Conservation (phyloP, 371 early-diverging fungal species). For the Apophysomyces trapeziformis region DNA sequence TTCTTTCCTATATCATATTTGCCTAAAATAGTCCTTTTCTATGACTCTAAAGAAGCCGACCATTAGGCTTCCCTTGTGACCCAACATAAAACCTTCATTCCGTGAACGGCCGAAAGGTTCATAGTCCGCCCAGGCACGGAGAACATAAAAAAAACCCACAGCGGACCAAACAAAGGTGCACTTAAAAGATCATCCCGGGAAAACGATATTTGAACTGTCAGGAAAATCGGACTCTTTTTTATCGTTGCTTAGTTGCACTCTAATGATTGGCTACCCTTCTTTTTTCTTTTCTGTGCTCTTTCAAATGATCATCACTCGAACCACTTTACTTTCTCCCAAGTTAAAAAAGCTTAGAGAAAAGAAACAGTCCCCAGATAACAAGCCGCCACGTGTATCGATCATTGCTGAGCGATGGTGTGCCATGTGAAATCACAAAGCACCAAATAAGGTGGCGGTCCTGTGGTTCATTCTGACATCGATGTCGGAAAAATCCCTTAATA, state of each 20-base stretch:
- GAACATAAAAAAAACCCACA: slow-evolving; percentile 1
- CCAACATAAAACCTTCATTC: not conserved
- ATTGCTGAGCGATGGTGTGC: slow-evolving; percentile 2
- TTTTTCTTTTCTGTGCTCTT: not conserved
- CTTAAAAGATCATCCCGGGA: slow-evolving; percentile 11
- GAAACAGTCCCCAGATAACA: not conserved
- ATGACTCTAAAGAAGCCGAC: slow-evolving; percentile 1
- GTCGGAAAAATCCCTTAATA: slow-evolving; percentile 10
- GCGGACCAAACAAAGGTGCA: slow-evolving; percentile 2
- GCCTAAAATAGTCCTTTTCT: not conserved
- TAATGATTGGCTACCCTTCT: not conserved
- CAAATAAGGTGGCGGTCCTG: slow-evolving; percentile 1
- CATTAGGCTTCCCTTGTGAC: not conserved
- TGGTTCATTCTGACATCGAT: slow-evolving; percentile 2
- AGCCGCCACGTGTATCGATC: slow-evolving; percentile 8
- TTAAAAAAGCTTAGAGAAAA: not conserved
- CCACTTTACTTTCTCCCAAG: not conserved
- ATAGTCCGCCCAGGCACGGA: slow-evolving; percentile 9
- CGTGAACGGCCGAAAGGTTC: slow-evolving; percentile 10
- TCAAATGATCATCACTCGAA: not conserved
- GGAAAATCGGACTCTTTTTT: slow-evolving; percentile 8
- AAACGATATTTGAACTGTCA: slow-evolving; percentile 2
- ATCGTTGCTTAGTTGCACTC: slow-evolving; percentile 6
- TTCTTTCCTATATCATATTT: not conserved
- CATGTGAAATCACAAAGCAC: slow-evolving; percentile 10